Base-by-base conservation (phyloP, 148 eudicot genomes). In the Vaccinium corymbosum region DNA sequence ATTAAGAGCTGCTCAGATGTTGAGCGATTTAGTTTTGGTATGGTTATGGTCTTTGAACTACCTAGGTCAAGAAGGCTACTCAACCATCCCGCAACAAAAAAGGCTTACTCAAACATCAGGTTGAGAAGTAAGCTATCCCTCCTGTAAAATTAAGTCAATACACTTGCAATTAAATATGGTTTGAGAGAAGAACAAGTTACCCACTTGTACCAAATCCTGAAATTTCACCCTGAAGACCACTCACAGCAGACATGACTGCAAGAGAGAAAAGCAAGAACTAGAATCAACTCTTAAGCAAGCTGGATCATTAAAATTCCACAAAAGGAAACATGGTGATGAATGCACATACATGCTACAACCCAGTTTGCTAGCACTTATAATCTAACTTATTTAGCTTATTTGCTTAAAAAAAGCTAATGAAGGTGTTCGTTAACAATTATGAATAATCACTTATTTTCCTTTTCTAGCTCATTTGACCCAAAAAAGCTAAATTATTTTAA, bases 211-310 rank as follows among this genome's bases (percentile, higher is more conserved):
- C 96, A 80, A 97, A 94, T 78, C 99, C 99, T n/a, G 89, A 87
- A 50, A 97, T 87, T 87, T 91, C 81, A 75, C 97, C 99, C 87
- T 94, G 92, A 85, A 97, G 85, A 83, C 99, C 99, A 84, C 98
- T 97, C 87, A 94, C 99, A 84, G 99, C 98, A 85, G 99, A 97
- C 97, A 97, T 91, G 76, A 97, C 99, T 97, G 98, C 90, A 87
- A 89, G 49, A 83, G 59, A 68, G 76, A 83, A 35, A 35, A 25
- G 51, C 16, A 20, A 84, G 11, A 81, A 80, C 25, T 17, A 82
- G 83, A 74, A 74, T 70, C 20, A 48, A 52, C 14, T 32, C 46
- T 25, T 11, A 51, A 20, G 71, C 38, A 73, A 42, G 55, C 72
- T 50, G n/a, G 14, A 75, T 53, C 19, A 75, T 55, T 11, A 50